Percentiles rank a stretch among this genome's conserved stretches.
Conservation (phyloP, 495 filamentous ascomycete species). For the Copromyces sp. region DNA sequence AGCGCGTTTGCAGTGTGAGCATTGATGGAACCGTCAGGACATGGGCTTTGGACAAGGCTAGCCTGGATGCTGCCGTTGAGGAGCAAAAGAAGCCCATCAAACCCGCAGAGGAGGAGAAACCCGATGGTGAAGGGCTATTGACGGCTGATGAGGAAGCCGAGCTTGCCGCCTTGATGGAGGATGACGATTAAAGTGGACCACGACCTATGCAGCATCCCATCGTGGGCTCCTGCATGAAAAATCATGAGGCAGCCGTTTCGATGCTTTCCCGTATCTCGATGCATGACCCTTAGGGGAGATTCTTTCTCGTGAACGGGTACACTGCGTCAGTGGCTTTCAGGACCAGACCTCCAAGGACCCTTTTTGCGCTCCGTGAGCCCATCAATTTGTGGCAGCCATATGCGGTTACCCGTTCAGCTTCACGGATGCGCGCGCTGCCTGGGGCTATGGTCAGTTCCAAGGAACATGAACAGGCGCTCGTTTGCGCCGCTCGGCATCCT, state of each 20-base stretch:
- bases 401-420: neutral
- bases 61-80: constrained; percentile 49
- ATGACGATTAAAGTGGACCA: constrained; percentile 35
- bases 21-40: constrained; percentile 82
- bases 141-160: constrained; percentile 80
- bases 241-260: neutral
- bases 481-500: neutral
- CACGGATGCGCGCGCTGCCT: neutral
- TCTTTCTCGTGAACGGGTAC: constrained; percentile 1
- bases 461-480: neutral
- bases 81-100: constrained; percentile 39
- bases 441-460: neutral
- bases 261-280: neutral
- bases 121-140: constrained; percentile 37
- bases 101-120: constrained; percentile 30
- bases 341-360: neutral
- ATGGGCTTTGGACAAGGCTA: constrained; percentile 61
- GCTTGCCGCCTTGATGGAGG: constrained; percentile 78
- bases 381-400: neutral
- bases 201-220: neutral
- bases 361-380: neutral
- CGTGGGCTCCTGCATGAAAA: neutral
- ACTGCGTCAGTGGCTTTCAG: neutral
- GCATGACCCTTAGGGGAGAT: neutral
- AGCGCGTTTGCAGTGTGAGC: constrained; percentile 61